Conservation (phyloP, 768 basidiomycete genomes). For the Antrodiella citrinella region DNA sequence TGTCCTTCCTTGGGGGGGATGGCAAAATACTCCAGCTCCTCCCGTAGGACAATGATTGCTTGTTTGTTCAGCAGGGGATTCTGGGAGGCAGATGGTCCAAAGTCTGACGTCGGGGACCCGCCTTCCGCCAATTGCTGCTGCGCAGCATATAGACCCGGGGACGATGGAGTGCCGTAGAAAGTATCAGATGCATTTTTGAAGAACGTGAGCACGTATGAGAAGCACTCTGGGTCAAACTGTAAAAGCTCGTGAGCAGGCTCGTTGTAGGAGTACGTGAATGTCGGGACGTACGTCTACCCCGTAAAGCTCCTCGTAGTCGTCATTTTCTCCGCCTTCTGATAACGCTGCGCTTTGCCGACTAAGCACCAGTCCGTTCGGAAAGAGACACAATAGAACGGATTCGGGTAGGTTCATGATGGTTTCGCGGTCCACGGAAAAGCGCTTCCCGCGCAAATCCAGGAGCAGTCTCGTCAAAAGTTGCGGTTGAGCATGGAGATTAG, state of each 20-base stretch:
- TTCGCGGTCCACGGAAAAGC: constrained; percentile 94
- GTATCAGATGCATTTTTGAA: constrained; percentile 80
- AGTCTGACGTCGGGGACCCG: constrained; percentile 48
- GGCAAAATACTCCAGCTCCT: constrained; percentile 97
- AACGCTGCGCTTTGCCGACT: constrained; percentile 77
- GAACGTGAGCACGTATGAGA: constrained; percentile 88
- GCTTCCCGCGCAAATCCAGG: constrained; percentile 84
- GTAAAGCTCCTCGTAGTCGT: constrained; percentile 87
- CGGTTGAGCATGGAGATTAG: constrained; percentile 56
- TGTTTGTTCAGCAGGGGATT: constrained; percentile 94
- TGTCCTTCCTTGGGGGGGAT: constrained; percentile 70
- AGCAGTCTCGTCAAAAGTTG: constrained; percentile 83
- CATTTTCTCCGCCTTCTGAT: constrained; percentile 65
- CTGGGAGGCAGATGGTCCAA: constrained; percentile 59
- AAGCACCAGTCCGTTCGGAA: constrained; percentile 93
- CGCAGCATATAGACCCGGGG: constrained; percentile 67
- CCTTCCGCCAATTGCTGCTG: constrained; percentile 76
- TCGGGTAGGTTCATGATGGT: constrained; percentile 98
- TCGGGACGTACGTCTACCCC: constrained; percentile 80
- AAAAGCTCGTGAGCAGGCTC: constrained; percentile 10
- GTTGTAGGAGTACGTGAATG: constrained; percentile 4
- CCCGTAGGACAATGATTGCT: constrained; percentile 95
- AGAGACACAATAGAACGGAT: constrained; percentile 91
- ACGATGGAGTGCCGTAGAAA: constrained; percentile 81
- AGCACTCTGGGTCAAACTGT: constrained; percentile 96